A percentile compares a stretch with the other conserved stretches of the same genome.
These are phyloP conservation scores for Hydnum rufescens DNA, from an alignment of 768 basidiomycete species.

Conservation along the genomic window DNA sequence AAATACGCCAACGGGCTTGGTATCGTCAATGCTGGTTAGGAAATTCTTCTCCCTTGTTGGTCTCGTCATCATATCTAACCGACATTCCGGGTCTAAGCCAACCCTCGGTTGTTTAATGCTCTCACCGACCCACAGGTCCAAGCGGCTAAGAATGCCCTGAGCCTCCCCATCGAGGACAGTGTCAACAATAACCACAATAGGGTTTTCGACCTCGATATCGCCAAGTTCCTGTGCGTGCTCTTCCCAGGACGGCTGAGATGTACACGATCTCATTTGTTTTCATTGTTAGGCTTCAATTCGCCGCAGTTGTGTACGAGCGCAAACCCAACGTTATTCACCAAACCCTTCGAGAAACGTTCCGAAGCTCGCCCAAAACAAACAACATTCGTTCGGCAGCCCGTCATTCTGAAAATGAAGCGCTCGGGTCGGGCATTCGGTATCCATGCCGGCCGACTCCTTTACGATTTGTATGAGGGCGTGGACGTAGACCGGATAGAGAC, in stretches of 20 bases:
- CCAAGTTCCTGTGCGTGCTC: conserved; percentile 7
- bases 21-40: background rate
- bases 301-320: background rate
- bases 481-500: background rate
- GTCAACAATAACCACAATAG: conserved; percentile 1
- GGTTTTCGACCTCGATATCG: conserved; percentile 8
- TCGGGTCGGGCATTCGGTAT: background rate
- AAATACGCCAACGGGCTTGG: background rate
- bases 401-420: background rate
- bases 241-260: conserved; percentile 4
- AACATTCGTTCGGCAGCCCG: background rate
- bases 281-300: background rate
- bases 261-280: background rate
- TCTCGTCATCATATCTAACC: too few relatives aligned
- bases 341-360: background rate
- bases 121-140: conserved; percentile 1
- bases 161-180: background rate
- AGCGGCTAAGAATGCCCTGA: conserved; percentile 4
- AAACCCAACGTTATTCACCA: background rate
- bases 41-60: too few relatives aligned
- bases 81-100: too few relatives aligned
- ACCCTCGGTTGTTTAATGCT: conserved; percentile 5
- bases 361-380: background rate
- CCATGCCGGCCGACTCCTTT: background rate
- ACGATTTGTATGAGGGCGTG: background rate